Evolutionary conservation across 2,329 filamentous ascomycete species (phyloP), one percentile per base, ranked within the genome.

Genomic region (Xylaria sp.): DNA sequence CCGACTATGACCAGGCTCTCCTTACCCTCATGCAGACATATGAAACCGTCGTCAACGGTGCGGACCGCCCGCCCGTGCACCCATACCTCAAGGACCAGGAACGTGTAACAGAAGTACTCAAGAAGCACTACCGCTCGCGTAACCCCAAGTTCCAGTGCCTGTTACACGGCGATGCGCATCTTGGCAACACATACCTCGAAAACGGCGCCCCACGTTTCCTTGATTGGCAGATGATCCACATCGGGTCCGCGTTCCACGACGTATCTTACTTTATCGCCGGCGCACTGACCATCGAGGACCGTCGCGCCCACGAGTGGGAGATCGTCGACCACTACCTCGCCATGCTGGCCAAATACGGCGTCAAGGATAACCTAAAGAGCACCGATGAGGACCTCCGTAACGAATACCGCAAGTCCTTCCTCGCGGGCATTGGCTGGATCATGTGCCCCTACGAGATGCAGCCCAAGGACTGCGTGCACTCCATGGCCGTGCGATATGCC

Each of bases 211-310:
- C 77, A 31, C 73, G 75, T 13, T 81, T 81, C 71, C 74, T 81
- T 26, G 80, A 81, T 72, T 81, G 77, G 77, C 79, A 81, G 70
- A 74, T 76, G 57, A 75, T 79, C 20, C 76, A 79, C 67, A 75
- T 79, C 62, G 78, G 79, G 36, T 78, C 77, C 2, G 74, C 75
- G 9, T 79, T 82, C 67, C 80, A 81, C 66, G 80, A 82, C 61
- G 68, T 81, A 17, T 71, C 76, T 0, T 81, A 81, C 69, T 80
- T 78, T 67, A 67, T 81, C 44, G 75, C 67, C 3, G 76, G 78
- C 36, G 75, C 78, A 6, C 70, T 81, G 11, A 75, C 71, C 36
- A 53, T 79, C 40, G 76, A 79, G 66, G 78, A 80, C 57, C 75
- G 80, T 42, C 74, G 79, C 20, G 69, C 72, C 23, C 74, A 79